phyloP scores from a whole-genome alignment of 164 flowering plant species.

The Magnolia changhungtana region DNA sequence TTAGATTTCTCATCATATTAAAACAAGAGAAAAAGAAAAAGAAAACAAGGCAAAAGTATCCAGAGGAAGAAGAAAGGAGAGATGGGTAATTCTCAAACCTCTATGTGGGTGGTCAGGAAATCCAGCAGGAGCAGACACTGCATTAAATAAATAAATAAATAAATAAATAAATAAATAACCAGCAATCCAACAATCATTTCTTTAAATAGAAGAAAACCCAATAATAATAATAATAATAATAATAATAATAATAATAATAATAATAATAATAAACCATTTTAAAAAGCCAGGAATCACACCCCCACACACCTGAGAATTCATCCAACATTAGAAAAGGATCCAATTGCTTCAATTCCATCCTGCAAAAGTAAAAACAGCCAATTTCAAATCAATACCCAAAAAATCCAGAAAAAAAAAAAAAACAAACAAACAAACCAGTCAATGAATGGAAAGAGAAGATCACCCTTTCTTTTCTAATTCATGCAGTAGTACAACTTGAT shows the following conservation, averaged over 20 bases:
- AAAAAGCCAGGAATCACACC: no score
- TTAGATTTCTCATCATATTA: no score
- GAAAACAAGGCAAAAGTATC: no score
- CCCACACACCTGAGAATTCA: constrained; percentile 64
- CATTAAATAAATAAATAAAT: not conserved
- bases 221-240: no score
- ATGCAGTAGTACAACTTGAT: no score
- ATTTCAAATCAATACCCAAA: not conserved
- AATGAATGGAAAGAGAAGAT: not conserved
- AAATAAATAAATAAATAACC: no score
- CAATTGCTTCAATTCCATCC: constrained; percentile 61
- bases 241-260: no score
- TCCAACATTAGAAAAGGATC: constrained; percentile 89
- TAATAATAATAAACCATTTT: no score
- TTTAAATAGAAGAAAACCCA: not conserved
- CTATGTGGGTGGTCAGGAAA: constrained; percentile 96
- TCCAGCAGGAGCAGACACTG: constrained; percentile 90
- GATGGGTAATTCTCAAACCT: constrained; percentile 39
- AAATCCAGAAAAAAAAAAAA: constrained; percentile 1
- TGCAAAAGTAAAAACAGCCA: constrained; percentile 21
- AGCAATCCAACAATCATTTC: no score
- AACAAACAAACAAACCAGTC: not conserved
- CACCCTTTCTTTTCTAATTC: no score
- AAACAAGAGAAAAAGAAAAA: no score
- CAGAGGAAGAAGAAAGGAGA: not conserved